phyloP scores from a whole-genome alignment of 495 filamentous ascomycete genomes.

The Hypomontagnella monticulosa region DNA sequence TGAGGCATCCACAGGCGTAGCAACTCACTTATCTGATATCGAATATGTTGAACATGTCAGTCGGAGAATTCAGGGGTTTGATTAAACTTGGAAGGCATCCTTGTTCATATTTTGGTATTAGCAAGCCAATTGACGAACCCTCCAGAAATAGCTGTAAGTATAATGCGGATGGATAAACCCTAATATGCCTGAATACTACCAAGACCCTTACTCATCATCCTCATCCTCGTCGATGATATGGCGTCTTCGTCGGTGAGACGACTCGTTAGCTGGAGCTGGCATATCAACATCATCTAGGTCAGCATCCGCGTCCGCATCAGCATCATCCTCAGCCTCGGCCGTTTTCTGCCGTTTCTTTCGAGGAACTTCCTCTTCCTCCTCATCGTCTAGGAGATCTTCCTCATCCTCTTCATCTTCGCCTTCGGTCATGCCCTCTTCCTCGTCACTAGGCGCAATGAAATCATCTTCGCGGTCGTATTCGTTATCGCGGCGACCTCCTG shows the following conservation, averaged over 20 bases:
- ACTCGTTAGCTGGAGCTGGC: conserved; percentile 45
- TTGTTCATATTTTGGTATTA: conserved; percentile 14
- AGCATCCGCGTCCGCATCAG: conserved; percentile 53
- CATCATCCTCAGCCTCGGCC: conserved; percentile 55
- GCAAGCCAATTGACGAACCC: background rate
- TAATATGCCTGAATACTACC: background rate
- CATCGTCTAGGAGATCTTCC: conserved; percentile 57
- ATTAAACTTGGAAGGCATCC: background rate
- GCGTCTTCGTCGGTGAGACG: conserved; percentile 49
- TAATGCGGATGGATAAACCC: conserved; percentile 17
- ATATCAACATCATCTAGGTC: conserved; percentile 57
- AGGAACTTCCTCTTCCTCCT: conserved; percentile 58
- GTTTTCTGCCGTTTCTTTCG: conserved; percentile 61
- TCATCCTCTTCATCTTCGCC: conserved; percentile 71
- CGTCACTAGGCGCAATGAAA: conserved; percentile 79
- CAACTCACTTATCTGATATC: too few relatives aligned
- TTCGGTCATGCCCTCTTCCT: conserved; percentile 68
- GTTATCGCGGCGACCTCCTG: conserved; percentile 72
- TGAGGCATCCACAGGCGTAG: too few relatives aligned
- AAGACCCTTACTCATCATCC: conserved; percentile 48
- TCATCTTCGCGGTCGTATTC: conserved; percentile 86
- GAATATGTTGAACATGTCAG: too few relatives aligned
- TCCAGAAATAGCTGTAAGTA: conserved; percentile 4
- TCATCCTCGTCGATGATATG: conserved; percentile 62
- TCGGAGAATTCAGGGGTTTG: too few relatives aligned